Percentiles rank a stretch among this genome's conserved stretches.
These are phyloP conservation scores for Fusarium devonianum DNA, from an alignment of 2,329 filamentous ascomycete genomes.

Conservation along the genomic window DNA sequence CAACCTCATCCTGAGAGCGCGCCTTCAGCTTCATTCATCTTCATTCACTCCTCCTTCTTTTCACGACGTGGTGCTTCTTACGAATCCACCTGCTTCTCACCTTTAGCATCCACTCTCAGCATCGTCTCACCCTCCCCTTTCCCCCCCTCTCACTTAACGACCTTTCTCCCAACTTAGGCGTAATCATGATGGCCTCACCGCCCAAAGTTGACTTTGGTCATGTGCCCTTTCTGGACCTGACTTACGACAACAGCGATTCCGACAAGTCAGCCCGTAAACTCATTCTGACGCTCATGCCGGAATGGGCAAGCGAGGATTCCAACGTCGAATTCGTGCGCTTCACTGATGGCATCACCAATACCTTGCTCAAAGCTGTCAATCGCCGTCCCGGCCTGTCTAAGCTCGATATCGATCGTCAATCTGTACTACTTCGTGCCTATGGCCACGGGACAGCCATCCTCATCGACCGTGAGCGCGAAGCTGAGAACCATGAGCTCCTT, in stretches of 20 bases:
- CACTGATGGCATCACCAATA: constrained; percentile 98
- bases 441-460: constrained; percentile 92
- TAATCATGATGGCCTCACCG: constrained; percentile 47
- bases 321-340: constrained; percentile 87
- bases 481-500: constrained; percentile 82
- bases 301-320: constrained; percentile 79
- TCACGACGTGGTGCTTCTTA: constrained; percentile 10
- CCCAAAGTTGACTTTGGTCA: constrained; percentile 49
- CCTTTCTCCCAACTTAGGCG: constrained; percentile 13
- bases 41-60: constrained; percentile 3
- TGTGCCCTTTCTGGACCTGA: constrained; percentile 73
- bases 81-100: neutral
- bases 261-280: constrained; percentile 81
- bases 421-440: constrained; percentile 90
- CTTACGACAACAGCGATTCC: constrained; percentile 79
- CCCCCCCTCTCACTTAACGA: constrained; percentile 16
- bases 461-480: constrained; percentile 91
- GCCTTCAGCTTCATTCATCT: constrained; percentile 5
- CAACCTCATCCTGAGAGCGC: constrained; percentile 11
- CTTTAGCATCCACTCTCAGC: constrained; percentile 8
- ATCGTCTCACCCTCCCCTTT: constrained; percentile 16
- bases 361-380: constrained; percentile 80
- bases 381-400: constrained; percentile 71
- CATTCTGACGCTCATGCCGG: constrained; percentile 79
- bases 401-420: constrained; percentile 78